Evolutionary conservation across 1,139 yeast species (phyloP), one percentile per base, ranked within the genome.

Genomic region (Blastobotrys malaysiensis): DNA sequence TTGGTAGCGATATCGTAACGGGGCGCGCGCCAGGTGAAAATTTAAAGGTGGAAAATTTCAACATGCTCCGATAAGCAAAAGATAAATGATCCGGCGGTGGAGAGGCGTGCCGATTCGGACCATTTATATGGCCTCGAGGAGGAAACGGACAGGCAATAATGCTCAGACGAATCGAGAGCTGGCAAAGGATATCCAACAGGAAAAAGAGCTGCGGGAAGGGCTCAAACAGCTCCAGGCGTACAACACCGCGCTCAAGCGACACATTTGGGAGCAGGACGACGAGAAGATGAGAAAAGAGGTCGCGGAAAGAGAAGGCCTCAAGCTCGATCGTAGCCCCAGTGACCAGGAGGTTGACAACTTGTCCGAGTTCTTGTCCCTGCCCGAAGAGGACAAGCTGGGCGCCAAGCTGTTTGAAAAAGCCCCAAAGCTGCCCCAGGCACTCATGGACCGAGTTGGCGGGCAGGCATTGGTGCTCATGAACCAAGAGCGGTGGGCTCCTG

Each of bases 161-260:
- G 16, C 24, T 18, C 22, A 49, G 9, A 16, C 36, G 19, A 51
- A 52, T 43, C 50, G 50, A 24, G 45, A 50, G 13, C 50, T 36
- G 19, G 52, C 51, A 13, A 31, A 31, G 16, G 43, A 45, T 39
- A 45, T 52, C 47, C 19, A 51, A n/a, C 20, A 44, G 27, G 50
- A 50, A 26, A 19, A 48, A 43, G 53, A 52, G 14, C 45, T 55
- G 48, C 57, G 53, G 27, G 50, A 50, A 13, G 57, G 59, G 45
- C 57, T 66, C 36, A 52, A 56, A 36, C 63, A 66, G 51, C 56
- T 65, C 21, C 62, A 64, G 22, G 61, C 61, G 9, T 65, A 66
- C 50, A 57, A 61, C 5, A 50, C 52, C 2, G 60, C 63, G 1
- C 52, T 66, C 50, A 55, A 59, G 36, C 50, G 55, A 18, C 60